Evolutionary conservation across 1,139 yeast species (phyloP).

Genomic region (Pneumocystis sp.): DNA sequence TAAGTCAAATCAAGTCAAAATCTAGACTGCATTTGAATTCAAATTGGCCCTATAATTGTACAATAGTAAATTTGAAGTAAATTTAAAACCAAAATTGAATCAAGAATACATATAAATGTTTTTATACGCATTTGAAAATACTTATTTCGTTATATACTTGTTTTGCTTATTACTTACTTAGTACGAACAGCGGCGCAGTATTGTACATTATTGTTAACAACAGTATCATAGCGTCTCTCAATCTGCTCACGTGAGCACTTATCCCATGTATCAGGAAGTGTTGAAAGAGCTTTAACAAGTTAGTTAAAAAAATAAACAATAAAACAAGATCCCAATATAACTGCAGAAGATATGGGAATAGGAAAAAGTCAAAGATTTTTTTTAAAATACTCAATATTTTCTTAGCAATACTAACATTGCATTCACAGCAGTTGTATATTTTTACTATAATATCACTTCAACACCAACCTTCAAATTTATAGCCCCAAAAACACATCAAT

Average conservation of each 20-base stretch:
- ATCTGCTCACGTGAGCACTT: slow-evolving; percentile 48
- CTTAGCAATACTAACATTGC: background rate
- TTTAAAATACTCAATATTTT: no score
- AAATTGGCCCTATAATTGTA: no score
- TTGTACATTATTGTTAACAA: slow-evolving; percentile 60
- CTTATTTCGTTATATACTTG: no score
- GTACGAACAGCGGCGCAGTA: slow-evolving; percentile 66
- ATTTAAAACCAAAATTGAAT: no score
- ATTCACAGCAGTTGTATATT: background rate
- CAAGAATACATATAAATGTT: no score
- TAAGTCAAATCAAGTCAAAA: no score
- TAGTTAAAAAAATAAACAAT: slow-evolving; percentile 33
- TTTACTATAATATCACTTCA: slow-evolving; percentile 2
- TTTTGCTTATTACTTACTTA: slow-evolving; percentile 33
- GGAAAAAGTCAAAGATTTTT: no score
- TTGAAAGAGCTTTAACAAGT: slow-evolving; percentile 68
- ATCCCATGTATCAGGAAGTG: slow-evolving; percentile 65
- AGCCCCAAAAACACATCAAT: slow-evolving; percentile 29
- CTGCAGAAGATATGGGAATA: background rate
- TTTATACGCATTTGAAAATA: no score
- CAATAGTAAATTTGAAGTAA: background rate
- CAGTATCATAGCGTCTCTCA: slow-evolving; percentile 40
- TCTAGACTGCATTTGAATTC: no score
- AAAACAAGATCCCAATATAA: background rate
- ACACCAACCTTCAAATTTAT: slow-evolving; percentile 7